phyloP scores from a whole-genome alignment of 2,329 filamentous ascomycete genomes.

The Dryadomyces quercus-mongolicae region DNA sequence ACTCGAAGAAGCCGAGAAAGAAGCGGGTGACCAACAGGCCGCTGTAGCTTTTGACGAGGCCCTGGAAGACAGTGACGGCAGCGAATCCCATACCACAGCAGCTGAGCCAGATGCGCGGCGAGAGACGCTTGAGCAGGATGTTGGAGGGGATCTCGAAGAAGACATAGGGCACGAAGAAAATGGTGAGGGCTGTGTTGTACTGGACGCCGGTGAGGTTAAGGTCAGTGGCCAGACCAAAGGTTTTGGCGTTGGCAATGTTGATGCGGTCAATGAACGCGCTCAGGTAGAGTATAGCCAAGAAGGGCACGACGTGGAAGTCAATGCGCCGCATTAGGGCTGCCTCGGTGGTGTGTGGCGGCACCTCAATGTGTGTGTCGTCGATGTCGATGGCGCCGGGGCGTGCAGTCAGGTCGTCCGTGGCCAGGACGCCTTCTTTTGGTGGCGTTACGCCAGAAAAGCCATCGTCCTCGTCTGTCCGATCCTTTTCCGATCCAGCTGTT shows the following conservation, averaged over 20 bases:
- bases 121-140: constrained; percentile 55
- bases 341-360: constrained; percentile 48
- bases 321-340: constrained; percentile 55
- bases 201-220: constrained; percentile 44
- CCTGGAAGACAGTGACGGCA: constrained; percentile 18
- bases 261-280: constrained; percentile 61
- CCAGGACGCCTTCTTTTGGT: background rate
- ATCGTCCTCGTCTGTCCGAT: background rate
- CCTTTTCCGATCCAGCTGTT: background rate
- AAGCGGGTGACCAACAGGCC: constrained; percentile 24
- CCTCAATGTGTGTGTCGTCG: constrained; percentile 20
- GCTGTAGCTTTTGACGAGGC: constrained; percentile 19
- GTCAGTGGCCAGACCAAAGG: constrained; percentile 52
- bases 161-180: constrained; percentile 74
- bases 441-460: background rate
- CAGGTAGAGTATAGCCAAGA: constrained; percentile 60
- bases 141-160: constrained; percentile 62
- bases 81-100: constrained; percentile 66
- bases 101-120: constrained; percentile 60
- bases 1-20: constrained; percentile 31
- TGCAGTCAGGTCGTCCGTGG: background rate
- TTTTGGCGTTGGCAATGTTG: constrained; percentile 67
- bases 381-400: background rate
- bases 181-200: constrained; percentile 58
- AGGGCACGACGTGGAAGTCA: constrained; percentile 59